phyloP scores from a whole-genome alignment of 108 stramenopile species.

The Pseudonitzschia pungens region DNA sequence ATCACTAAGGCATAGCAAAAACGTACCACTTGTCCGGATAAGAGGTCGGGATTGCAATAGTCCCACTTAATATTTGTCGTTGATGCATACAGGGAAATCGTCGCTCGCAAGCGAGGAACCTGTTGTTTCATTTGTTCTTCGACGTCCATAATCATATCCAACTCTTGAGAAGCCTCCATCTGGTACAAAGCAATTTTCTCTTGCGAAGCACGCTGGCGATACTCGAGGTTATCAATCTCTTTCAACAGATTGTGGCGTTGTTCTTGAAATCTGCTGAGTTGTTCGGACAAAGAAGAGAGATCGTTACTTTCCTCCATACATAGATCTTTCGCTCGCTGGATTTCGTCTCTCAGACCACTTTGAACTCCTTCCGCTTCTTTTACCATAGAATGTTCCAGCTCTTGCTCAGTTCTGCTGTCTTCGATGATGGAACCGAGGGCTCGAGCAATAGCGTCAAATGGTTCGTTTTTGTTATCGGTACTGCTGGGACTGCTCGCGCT shows the following conservation, averaged over 20 bases:
- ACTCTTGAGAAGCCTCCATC: slow-evolving; percentile 31
- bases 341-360: slow-evolving; percentile 10
- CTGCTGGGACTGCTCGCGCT: not conserved
- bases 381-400: not conserved
- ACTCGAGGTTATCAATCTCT: slow-evolving; percentile 30
- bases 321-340: slow-evolving; percentile 25
- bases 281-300: slow-evolving; percentile 11
- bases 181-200: slow-evolving; percentile 33
- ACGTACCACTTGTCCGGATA: slow-evolving; percentile 47
- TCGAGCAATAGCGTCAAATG: slow-evolving; percentile 16
- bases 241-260: slow-evolving; percentile 15
- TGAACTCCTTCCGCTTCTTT: slow-evolving; percentile 19
- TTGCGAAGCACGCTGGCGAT: slow-evolving; percentile 19
- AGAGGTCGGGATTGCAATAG: slow-evolving; percentile 30
- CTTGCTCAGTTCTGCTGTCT: not conserved
- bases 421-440: slow-evolving; percentile 12
- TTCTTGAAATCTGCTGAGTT: slow-evolving; percentile 20
- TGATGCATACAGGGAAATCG: slow-evolving; percentile 45
- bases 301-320: slow-evolving; percentile 26
- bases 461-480: not conserved
- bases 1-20: not conserved
- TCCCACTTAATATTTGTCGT: slow-evolving; percentile 59
- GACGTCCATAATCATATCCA: slow-evolving; percentile 42
- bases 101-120: slow-evolving; percentile 43
- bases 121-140: slow-evolving; percentile 42